phyloP scores from a whole-genome alignment of 2,329 filamentous ascomycete species.

The Escovopsis sp. region DNA sequence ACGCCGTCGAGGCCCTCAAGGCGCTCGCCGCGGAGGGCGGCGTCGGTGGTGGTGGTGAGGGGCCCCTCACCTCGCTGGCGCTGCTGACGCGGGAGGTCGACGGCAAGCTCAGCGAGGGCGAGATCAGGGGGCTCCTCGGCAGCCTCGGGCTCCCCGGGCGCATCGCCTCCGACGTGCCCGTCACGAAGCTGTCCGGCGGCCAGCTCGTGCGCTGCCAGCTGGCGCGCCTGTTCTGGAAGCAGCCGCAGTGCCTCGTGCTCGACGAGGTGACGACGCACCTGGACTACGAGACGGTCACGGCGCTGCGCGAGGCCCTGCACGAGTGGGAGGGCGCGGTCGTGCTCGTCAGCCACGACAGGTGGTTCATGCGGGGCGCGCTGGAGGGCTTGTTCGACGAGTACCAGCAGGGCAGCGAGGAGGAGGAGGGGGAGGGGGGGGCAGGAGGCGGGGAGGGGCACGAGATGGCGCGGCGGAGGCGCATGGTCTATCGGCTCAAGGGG shows the following conservation, averaged over 20 bases:
- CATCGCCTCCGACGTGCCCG: conserved; percentile 56
- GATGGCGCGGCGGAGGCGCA: conserved; percentile 26
- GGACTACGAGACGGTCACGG: conserved; percentile 66
- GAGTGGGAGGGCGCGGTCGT: conserved; percentile 61
- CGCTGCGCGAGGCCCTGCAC: conserved; percentile 50
- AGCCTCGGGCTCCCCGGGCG: conserved; percentile 57
- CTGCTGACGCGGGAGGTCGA: conserved; percentile 43
- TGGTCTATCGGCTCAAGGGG: conserved; percentile 44
- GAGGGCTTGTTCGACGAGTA: conserved; percentile 23
- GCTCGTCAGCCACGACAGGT: conserved; percentile 69
- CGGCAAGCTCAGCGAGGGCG: conserved; percentile 46
- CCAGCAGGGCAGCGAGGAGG: conserved; percentile 23
- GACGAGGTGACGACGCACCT: conserved; percentile 79
- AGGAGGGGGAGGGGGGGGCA: conserved; percentile 13
- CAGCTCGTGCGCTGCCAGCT: conserved; percentile 56
- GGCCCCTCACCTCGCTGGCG: conserved; percentile 44
- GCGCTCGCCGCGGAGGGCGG: conserved; percentile 26
- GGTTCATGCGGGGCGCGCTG: conserved; percentile 61
- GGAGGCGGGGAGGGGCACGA: conserved; percentile 27
- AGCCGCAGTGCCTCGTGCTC: conserved; percentile 59
- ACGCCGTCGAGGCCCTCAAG: conserved; percentile 58
- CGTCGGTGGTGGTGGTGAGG: too few relatives aligned
- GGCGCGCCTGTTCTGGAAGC: conserved; percentile 51
- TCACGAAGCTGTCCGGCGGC: conserved; percentile 62
- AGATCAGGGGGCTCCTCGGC: conserved; percentile 50